Evolutionary conservation across 2,329 filamentous ascomycete species (phyloP).

Genomic region (Pseudocercospora fijiensis): DNA sequence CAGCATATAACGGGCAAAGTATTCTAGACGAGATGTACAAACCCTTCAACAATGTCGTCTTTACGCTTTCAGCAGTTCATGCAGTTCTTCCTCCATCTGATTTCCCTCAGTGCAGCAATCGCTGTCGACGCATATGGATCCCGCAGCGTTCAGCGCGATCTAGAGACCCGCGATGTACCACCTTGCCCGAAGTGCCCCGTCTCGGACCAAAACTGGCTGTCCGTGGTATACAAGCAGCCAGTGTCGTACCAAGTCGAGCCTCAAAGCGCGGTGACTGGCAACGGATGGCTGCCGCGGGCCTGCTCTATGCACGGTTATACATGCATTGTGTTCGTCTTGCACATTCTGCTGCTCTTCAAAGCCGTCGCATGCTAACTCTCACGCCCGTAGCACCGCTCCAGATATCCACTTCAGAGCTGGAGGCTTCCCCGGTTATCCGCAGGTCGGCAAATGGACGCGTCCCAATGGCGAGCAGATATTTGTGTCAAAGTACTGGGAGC

Average conservation of each 20-base stretch:
- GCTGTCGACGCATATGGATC: neutral
- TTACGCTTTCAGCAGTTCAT: neutral
- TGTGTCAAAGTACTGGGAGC: slow-evolving; percentile 6
- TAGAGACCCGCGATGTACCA: neutral
- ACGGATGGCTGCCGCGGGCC: neutral
- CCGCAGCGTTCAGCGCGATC: neutral
- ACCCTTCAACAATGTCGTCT: too few species aligned
- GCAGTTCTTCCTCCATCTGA: neutral
- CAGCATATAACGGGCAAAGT: too few species aligned
- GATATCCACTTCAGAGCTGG: neutral
- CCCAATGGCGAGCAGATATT: slow-evolving; percentile 15
- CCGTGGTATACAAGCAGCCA: neutral
- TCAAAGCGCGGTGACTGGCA: neutral
- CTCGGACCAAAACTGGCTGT: neutral
- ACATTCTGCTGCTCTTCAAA: neutral
- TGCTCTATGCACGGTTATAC: neutral
- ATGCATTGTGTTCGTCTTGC: neutral
- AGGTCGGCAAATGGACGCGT: slow-evolving; percentile 8
- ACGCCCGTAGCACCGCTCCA: neutral
- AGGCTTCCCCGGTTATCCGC: neutral
- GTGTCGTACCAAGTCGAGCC: neutral
- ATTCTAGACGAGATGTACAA: too few species aligned
- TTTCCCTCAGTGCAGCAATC: neutral
- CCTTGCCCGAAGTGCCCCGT: neutral
- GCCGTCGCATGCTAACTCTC: neutral